phyloP scores from a whole-genome alignment of 164 flowering plant genomes.

The Cinnamomum micranthum region DNA sequence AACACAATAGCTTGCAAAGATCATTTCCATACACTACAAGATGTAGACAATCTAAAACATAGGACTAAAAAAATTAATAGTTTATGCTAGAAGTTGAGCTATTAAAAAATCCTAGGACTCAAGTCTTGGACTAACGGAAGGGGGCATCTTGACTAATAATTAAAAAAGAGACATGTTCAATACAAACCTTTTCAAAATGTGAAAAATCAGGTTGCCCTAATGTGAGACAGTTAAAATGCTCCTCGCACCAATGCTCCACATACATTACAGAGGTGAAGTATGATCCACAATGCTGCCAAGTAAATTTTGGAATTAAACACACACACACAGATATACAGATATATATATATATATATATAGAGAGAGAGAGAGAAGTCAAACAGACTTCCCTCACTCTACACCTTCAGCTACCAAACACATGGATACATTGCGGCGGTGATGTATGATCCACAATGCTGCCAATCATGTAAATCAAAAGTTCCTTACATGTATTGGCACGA shows the following conservation, averaged over 20 bases:
- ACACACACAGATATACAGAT: not conserved
- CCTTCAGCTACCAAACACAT: too few species aligned
- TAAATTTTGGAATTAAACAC: not conserved
- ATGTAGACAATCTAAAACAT: too few species aligned
- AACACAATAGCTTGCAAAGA: too few species aligned
- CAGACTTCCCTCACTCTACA: too few species aligned
- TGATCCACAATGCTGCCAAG: conserved; percentile 72
- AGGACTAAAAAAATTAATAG: too few species aligned
- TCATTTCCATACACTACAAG: too few species aligned
- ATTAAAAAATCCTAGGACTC: not conserved
- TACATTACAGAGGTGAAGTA: conserved; percentile 88
- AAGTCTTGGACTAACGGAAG: not conserved
- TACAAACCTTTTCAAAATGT: conserved; percentile 58
- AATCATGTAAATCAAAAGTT: conserved; percentile 3
- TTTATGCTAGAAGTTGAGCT: not conserved
- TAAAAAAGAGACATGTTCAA: not conserved
- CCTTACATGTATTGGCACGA: too few species aligned
- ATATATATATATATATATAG: too few species aligned
- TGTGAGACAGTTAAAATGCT: conserved; percentile 60
- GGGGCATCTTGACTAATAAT: not conserved
- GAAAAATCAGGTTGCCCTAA: conserved; percentile 92
- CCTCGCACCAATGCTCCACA: conserved; percentile 98
- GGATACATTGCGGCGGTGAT: conserved; percentile 42
- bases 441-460: conserved; percentile 78
- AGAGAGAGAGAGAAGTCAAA: too few species aligned